Base-by-base conservation (phyloP, 345 rosid species). In the Eutrema yunnanense region DNA sequence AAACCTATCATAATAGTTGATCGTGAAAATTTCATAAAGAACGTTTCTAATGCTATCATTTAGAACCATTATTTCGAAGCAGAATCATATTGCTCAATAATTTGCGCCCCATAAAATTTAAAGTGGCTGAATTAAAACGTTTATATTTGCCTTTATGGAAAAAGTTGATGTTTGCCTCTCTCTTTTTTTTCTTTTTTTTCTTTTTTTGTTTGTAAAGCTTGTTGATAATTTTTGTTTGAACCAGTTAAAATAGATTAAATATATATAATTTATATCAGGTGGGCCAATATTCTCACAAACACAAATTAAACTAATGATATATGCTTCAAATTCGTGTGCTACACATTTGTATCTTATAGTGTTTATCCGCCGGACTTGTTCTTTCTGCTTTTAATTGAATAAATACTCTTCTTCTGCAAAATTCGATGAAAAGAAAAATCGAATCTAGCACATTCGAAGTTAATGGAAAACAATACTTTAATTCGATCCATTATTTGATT, bases 331-430 rank as follows among this genome's bases (percentile, higher is more conserved):
- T 58, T 74, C 72, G 34, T 74, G 61, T 48, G 42, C 61, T 74
- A 58, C 72, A 66, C 67, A 67, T 59, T 60, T 74, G 67, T 67
- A 66, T 30, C 37, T 34, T 63, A 7, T 67, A 49, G 66, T 58
- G 65, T 67, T 66, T 40, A 11, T 74, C 30, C 32, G 9, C 67
- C 54, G 52, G 62, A 74, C 62, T 74, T 74, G 73, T 74, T 74
- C 73, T 60, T 51, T 74, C 68, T 51, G 8, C 73, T 74, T 74
- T 60, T 51, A 59, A 34, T 8, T 59, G 78, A 74, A 74, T 67
- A 67, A 19, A 51, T 59, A 60, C 73, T 67, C 46, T 57, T 57
- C 61, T 58, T 59, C 65, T 14, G 43, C n/a, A 48, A 27, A 29
- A 48, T 9, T 73, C 62, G 40, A 49, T 41, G 61, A 22, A 67